Conservation (phyloP, 2,329 filamentous ascomycete species). For the Chaetomiaceae sp. region DNA sequence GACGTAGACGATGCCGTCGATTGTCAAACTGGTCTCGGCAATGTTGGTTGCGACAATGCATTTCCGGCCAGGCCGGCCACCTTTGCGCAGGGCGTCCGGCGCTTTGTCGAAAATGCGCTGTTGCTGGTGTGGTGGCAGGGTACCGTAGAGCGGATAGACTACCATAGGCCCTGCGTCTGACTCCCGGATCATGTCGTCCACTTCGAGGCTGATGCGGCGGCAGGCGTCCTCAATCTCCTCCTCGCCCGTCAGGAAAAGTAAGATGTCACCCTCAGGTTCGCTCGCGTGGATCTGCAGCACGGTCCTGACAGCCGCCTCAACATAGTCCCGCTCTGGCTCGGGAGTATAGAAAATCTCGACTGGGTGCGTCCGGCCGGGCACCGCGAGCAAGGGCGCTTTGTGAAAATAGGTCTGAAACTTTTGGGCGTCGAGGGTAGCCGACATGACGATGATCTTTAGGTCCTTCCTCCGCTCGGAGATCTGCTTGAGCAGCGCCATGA, state of each 20-base stretch:
- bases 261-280: constrained; percentile 85
- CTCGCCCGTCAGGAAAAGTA: constrained; percentile 94
- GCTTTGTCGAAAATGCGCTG: constrained; percentile 93
- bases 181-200: constrained; percentile 86
- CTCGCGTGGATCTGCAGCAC: constrained; percentile 95
- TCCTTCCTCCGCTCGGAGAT: constrained; percentile 77
- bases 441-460: constrained; percentile 98
- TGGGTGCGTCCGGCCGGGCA: constrained; percentile 90
- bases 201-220: constrained; percentile 84
- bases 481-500: constrained; percentile 95
- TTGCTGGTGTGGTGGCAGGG: constrained; percentile 86
- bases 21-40: constrained; percentile 94
- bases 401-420: constrained; percentile 99
- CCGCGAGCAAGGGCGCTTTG: constrained; percentile 85
- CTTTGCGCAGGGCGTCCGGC: constrained; percentile 65
- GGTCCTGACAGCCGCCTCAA: constrained; percentile 90
- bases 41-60: constrained; percentile 96
- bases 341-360: constrained; percentile 99
- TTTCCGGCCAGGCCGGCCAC: constrained; percentile 86
- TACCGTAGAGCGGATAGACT: constrained; percentile 92
- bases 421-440: constrained; percentile 91
- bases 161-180: constrained; percentile 85
- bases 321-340: constrained; percentile 92
- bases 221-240: constrained; percentile 98
- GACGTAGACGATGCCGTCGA: constrained; percentile 97